Evolutionary conservation across 2,329 filamentous ascomycete genomes (phyloP), one percentile per base, ranked within the genome.

Genomic region (Botrytis porri): DNA sequence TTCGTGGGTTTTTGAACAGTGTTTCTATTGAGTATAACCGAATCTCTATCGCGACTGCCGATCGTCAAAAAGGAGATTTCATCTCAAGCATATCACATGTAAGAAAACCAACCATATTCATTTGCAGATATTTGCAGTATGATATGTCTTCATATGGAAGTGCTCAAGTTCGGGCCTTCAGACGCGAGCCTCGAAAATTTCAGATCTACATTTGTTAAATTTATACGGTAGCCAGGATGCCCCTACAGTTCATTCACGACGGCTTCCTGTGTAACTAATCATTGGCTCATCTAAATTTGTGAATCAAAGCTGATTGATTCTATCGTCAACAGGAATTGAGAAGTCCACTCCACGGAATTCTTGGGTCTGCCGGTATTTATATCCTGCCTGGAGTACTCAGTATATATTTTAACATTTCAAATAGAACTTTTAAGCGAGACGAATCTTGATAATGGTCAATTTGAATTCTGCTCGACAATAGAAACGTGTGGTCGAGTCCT

Each of bases 281-380:
- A 10, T 54, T 39, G 16, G 8, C 25, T 14, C 29, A 16, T 29
- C 8, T 57, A 18, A 14, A 32, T 5, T 57, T 41, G 16, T 22
- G 4, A 57, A 51, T 20, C 25, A 16, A 16, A 41, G 54, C 48
- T 69, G n/a, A 69, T 22, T 9, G 3, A 35, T 14, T 62, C 9
- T 39, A 18, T 41, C 60, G 7, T 22, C 29, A 41, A 41, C 29
- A 74, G 73, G 88, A 90, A 78, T 80, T 90, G 16, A 83, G 88
- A 14, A 88, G 86, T 1, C 88, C 88, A 0, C 81, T 90, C 0
- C 88, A 90, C 62, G 88, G 88, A 2, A 85, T 90, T 41, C 80
- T 90, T 0, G 84, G 86, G 0, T 86, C 82, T 61, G 81, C 83
- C 3, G 86, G 88, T 72, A 72, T 57, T 25, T 69, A 57, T 43